phyloP scores from a whole-genome alignment of 768 basidiomycete genomes.

The Mycena rosella region DNA sequence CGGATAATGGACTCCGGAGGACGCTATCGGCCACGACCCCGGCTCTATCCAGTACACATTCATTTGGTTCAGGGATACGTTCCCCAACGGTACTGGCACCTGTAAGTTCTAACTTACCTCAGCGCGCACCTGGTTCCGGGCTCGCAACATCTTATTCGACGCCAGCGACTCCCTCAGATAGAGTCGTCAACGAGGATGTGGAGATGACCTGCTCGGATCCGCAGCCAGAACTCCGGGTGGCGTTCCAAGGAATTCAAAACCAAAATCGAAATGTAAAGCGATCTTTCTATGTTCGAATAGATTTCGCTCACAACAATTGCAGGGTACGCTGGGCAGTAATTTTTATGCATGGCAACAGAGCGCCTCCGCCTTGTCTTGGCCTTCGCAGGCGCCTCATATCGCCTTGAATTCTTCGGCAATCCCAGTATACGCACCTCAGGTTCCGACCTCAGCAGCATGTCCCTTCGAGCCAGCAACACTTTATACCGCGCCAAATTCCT shows the following conservation, averaged over 20 bases:
- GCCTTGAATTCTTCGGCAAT: background rate
- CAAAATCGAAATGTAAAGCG: background rate
- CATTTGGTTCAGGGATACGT: background rate
- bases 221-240: background rate
- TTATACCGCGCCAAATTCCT: background rate
- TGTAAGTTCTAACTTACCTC: background rate
- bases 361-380: background rate
- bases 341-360: background rate
- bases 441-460: background rate
- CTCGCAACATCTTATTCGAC: background rate
- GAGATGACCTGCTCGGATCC: constrained; percentile 17
- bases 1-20: background rate
- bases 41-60: background rate
- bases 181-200: constrained; percentile 1
- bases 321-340: background rate
- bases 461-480: background rate
- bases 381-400: background rate
- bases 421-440: background rate
- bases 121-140: background rate
- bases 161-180: background rate
- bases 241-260: background rate
- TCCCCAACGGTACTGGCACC: background rate
- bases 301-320: background rate
- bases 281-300: background rate
- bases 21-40: background rate